Base-by-base conservation (phyloP, 2,329 filamentous ascomycete genomes). In the Blastomyces percursus region DNA sequence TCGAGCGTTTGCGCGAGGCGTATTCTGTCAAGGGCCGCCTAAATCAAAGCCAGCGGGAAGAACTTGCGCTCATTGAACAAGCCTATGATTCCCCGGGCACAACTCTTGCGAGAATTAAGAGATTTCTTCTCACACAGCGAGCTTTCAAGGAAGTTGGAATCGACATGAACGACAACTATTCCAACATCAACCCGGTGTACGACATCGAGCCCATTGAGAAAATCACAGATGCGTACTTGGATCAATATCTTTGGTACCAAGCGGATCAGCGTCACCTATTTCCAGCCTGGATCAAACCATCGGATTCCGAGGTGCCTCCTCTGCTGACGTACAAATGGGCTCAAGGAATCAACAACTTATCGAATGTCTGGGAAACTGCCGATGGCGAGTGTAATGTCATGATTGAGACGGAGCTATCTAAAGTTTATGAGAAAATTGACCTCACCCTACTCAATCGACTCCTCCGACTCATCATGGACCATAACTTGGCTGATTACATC, bases 121-220 rank as follows among this genome's bases (percentile, higher is more conserved):
- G 94, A 58, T 97, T 97, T 81, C 80, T 99, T 66, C 84, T 99
- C 54, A 99, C 95, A 0, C 94, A 99, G 73, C 86, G 94, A 74
- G 94, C 95, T 1, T 99, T 99, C 83, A 99, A 99, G 78, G 94
- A 99, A 77, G 94, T 99, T 54, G 94, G 93, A 62, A 99, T 99
- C 68, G 94, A 99, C 73, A 99, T 99, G 94, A 99, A 99, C 75
- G 94, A 99, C 78, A 99, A 99, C 72, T 99, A 99, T 79, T 97
- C 87, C 80, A 93, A 91, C 21, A 99, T 99, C 80, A 99, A 99
- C 72, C 95, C 94, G 0, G 94, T 99, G 0, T 99, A 99, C 73
- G 94, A 99, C 68, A 94, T 99, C 64, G 95, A 99, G 77, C 94
- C 94, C 0, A 96, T 99, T 64, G 94, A 99, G 80, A 99, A 99